These are phyloP conservation scores for Senna tora DNA, from an alignment of 306 rosid species.

Conservation along the genomic window DNA sequence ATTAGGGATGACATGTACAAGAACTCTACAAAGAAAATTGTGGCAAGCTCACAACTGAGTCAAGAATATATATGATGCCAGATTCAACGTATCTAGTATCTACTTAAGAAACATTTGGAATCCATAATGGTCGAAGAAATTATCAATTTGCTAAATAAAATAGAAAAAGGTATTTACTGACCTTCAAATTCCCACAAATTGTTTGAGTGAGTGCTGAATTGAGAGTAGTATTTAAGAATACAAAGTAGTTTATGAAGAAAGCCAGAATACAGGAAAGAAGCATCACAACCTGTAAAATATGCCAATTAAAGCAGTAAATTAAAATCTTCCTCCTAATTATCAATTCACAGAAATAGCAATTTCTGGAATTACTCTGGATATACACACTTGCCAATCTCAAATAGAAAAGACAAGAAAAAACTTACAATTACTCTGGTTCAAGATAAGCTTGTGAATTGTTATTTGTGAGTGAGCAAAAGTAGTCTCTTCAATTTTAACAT, in stretches of 20 bases:
- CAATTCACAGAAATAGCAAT: background rate
- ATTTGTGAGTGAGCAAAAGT: background rate
- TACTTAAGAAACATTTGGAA: background rate
- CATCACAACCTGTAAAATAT: constrained; percentile 67
- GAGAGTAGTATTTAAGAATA: constrained; percentile 72
- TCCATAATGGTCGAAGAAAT: background rate
- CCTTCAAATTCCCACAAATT: constrained; percentile 70
- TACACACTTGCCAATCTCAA: background rate
- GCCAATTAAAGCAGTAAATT: constrained; percentile 30
- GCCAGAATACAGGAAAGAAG: constrained; percentile 75
- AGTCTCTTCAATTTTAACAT: background rate
- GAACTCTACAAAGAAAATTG: background rate
- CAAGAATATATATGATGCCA: background rate
- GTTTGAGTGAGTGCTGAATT: constrained; percentile 90
- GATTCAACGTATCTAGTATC: background rate
- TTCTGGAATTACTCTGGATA: background rate
- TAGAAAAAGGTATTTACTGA: background rate
- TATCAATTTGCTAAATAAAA: background rate
- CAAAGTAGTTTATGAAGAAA: constrained; percentile 73
- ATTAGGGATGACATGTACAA: background rate
- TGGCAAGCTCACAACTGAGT: background rate
- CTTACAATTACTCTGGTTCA: no score
- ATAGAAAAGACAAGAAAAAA: background rate
- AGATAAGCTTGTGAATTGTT: background rate
- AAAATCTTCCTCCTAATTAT: constrained; percentile 29